phyloP scores from a whole-genome alignment of 352 stramenopile genomes.

The Globisporangium nagaii region DNA sequence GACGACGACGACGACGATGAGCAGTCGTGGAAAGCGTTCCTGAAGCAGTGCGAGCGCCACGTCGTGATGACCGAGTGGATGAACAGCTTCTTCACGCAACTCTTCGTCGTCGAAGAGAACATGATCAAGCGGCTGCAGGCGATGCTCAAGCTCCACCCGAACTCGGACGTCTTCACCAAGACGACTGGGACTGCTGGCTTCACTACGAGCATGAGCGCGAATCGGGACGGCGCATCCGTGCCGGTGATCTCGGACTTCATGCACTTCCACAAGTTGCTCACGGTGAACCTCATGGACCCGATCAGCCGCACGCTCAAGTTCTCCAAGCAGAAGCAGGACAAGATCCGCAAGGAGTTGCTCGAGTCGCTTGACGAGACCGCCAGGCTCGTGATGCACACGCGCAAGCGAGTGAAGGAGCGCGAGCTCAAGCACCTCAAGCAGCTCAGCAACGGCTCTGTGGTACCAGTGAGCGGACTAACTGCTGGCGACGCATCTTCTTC shows the following conservation, averaged over 20 bases:
- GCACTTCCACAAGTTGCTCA: conserved; percentile 30
- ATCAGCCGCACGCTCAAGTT: conserved; percentile 51
- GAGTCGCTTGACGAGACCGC: conserved; percentile 29
- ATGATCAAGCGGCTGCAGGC: conserved; percentile 31
- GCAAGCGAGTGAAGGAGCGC: conserved; percentile 15
- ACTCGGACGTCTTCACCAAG: conserved; percentile 8
- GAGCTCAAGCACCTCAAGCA: conserved; percentile 15
- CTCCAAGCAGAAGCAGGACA: conserved; percentile 39
- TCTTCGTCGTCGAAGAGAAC: conserved; percentile 29
- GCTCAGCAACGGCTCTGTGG: background rate
- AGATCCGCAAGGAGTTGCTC: conserved; percentile 32
- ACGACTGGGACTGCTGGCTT: background rate
- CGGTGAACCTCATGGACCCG: conserved; percentile 35
- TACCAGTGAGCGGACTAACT: too few species aligned
- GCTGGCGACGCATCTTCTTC: too few species aligned
- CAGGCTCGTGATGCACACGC: conserved; percentile 15
- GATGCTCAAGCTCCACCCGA: conserved; percentile 14
- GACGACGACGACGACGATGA: conserved; percentile 3
- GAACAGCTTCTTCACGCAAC: conserved; percentile 27
- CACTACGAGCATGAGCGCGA: too few species aligned
- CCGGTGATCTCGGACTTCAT: conserved; percentile 21
- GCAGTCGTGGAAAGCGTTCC: conserved; percentile 2
- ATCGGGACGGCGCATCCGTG: background rate
- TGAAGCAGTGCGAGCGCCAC: conserved; percentile 12
- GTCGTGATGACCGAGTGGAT: conserved; percentile 37